phyloP scores from a whole-genome alignment of 768 basidiomycete genomes.

The Phlegmacium glaucopus region DNA sequence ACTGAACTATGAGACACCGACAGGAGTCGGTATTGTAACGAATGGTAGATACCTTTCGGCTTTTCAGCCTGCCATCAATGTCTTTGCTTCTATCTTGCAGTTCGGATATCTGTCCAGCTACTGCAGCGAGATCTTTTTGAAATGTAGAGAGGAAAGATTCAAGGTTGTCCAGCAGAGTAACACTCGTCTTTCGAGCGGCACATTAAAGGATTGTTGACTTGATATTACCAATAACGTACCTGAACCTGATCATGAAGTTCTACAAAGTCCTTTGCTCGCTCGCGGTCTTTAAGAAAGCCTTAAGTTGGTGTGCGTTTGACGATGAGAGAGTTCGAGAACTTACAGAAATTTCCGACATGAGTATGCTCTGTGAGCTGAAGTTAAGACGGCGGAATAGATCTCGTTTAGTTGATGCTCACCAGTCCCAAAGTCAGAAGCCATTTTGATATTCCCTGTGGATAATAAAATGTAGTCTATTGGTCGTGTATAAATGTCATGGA shows the following conservation, averaged over 20 bases:
- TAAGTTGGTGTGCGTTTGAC: neutral
- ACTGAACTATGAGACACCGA: neutral
- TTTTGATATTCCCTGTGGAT: neutral
- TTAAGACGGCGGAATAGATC: neutral
- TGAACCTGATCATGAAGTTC: slow-evolving; percentile 92
- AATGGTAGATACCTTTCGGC: slow-evolving; percentile 57
- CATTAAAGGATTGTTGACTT: slow-evolving; percentile 3
- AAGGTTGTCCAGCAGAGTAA: slow-evolving; percentile 80
- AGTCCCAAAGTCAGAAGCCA: slow-evolving; percentile 10
- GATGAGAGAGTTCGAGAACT: slow-evolving; percentile 12
- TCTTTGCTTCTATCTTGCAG: slow-evolving; percentile 87
- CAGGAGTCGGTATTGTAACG: too few species aligned
- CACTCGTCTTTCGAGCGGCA: slow-evolving; percentile 62
- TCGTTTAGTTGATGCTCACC: slow-evolving; percentile 5
- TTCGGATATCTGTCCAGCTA: slow-evolving; percentile 95
- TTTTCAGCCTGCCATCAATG: slow-evolving; percentile 84
- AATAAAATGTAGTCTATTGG: neutral
- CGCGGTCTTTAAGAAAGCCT: slow-evolving; percentile 27
- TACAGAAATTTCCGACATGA: slow-evolving; percentile 30
- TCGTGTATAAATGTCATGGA: too few species aligned
- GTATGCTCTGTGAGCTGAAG: slow-evolving; percentile 13
- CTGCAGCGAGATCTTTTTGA: slow-evolving; percentile 89
- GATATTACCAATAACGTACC: slow-evolving; percentile 35
- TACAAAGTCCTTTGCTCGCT: slow-evolving; percentile 60
- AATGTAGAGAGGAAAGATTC: slow-evolving; percentile 93